Base-by-base conservation (phyloP, 2,329 filamentous ascomycete genomes). In the Pestalotiopsis sp. region DNA sequence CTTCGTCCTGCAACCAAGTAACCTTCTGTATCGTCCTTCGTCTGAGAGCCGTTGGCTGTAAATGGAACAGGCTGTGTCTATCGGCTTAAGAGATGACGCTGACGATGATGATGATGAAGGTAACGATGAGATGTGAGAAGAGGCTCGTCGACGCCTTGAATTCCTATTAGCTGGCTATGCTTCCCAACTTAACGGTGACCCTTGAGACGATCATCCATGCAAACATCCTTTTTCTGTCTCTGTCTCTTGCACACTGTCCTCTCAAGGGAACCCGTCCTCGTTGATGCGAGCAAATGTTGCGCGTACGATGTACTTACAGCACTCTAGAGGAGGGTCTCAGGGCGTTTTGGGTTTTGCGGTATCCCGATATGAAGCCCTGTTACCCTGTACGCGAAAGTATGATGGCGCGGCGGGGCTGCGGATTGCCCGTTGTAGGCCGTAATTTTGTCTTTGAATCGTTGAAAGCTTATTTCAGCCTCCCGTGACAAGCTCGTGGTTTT, bases 401-500 rank as follows among this genome's bases (percentile, higher is more conserved):
- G 20, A n/a, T 62, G 59, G 59, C 59, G 59, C 36, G 27, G 59
- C 31, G 59, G 59, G 59, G 5, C 12, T 27, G 59, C 59, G 59
- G 59, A 62, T 62, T 62, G 59, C 59, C 57, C 59, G 59, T 62
- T 62, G 27, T 62, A 39, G 36, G 59, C 31, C 59, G 57, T 36
- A 36, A 59, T 27, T 36, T 62, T 4, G 31, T 36, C 31, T 20
- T 62, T 17, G 25, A 38, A 36, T 39, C 45, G 27, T 36, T 39
- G 31, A 39, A 62, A 62, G 25, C 59, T 62, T 62, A 39, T 38
- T 62, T 62, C 59, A 62, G 59, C 59, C 59, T 62, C 59, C 31
- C 25, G 45, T 17, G 17, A 52, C 20, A 52, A 52, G 45, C 45
- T 52, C 45, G 45, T 52, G 14, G 45, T 52, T 52, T 52, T 52